Percentiles rank a stretch among this genome's conserved stretches.
phyloP scores from a whole-genome alignment of 768 basidiomycete species.

The Xerocomellus chrysenteron region DNA sequence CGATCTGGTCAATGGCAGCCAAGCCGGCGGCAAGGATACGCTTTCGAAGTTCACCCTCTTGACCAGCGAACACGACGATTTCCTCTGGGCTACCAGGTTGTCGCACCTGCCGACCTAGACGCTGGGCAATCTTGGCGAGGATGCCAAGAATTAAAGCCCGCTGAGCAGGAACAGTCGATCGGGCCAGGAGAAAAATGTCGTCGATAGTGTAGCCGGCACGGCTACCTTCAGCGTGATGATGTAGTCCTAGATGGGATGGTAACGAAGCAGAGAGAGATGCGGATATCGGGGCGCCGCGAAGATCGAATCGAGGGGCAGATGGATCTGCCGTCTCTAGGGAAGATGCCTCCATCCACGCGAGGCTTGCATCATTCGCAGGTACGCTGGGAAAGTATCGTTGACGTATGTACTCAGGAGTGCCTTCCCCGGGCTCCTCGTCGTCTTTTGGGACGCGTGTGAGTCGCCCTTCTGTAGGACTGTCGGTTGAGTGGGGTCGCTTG shows the following conservation, averaged over 20 bases:
- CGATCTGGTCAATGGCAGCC: conserved; percentile 63
- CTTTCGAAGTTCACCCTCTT: conserved; percentile 48
- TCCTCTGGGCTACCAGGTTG: neutral
- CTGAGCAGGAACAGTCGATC: conserved; percentile 83
- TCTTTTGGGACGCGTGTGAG: neutral
- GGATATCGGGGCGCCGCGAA: conserved; percentile 70
- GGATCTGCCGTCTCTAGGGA: conserved; percentile 11
- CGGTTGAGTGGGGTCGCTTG: conserved; percentile 7
- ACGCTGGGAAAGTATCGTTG: conserved; percentile 78
- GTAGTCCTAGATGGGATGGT: conserved; percentile 83
- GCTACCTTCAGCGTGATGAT: conserved; percentile 79
- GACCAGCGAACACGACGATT: conserved; percentile 24
- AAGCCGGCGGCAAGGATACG: conserved; percentile 66
- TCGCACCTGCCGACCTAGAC: conserved; percentile 23
- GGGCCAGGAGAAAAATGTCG: conserved; percentile 75
- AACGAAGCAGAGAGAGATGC: conserved; percentile 50
- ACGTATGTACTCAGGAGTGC: conserved; percentile 82
- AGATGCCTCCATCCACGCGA: conserved; percentile 70
- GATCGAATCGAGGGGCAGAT: conserved; percentile 64
- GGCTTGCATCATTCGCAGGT: conserved; percentile 63
- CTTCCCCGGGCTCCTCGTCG: conserved; percentile 51
- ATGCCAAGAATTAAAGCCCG: conserved; percentile 79
- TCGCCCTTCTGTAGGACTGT: neutral
- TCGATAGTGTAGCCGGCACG: conserved; percentile 88
- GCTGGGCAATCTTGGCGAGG: conserved; percentile 55